Evolutionary conservation across 768 basidiomycete genomes (phyloP).

Genomic region (Cystobasidium onofrii): DNA sequence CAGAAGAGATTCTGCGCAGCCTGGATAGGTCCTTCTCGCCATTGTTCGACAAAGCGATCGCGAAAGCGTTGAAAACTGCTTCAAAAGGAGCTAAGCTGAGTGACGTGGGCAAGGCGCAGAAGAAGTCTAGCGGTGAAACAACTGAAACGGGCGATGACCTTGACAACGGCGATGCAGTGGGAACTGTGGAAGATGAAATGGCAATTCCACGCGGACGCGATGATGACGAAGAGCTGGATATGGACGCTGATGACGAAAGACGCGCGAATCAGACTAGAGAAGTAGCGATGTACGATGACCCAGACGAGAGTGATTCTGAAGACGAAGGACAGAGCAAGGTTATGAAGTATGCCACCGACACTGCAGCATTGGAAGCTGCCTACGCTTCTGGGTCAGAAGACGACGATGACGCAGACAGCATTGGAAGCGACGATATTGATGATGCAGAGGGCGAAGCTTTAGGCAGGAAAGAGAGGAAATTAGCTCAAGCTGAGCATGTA

Average conservation of each 20-base stretch:
- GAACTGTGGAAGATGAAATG: slow-evolving; percentile 47
- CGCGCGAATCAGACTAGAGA: slow-evolving; percentile 63
- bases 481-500: slow-evolving; percentile 31
- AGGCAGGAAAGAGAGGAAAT: slow-evolving; percentile 44
- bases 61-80: slow-evolving; percentile 73
- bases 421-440: slow-evolving; percentile 43
- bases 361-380: slow-evolving; percentile 50
- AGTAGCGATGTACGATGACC: slow-evolving; percentile 68
- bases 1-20: slow-evolving; percentile 61
- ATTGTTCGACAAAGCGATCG: slow-evolving; percentile 74
- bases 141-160: slow-evolving; percentile 53
- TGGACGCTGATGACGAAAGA: slow-evolving; percentile 72
- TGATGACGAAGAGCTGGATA: slow-evolving; percentile 51
- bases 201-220: slow-evolving; percentile 46
- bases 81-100: slow-evolving; percentile 68
- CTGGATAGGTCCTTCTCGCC: slow-evolving; percentile 70
- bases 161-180: slow-evolving; percentile 54
- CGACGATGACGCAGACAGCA: slow-evolving; percentile 42
- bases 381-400: slow-evolving; percentile 52
- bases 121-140: slow-evolving; percentile 48
- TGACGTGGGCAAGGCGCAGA: slow-evolving; percentile 61
- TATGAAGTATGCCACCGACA: background rate
- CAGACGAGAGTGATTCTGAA: slow-evolving; percentile 49
- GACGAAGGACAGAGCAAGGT: slow-evolving; percentile 36
- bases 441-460: slow-evolving; percentile 39